phyloP scores from a whole-genome alignment of 306 rosid genomes.

The Acacia acuminata region DNA sequence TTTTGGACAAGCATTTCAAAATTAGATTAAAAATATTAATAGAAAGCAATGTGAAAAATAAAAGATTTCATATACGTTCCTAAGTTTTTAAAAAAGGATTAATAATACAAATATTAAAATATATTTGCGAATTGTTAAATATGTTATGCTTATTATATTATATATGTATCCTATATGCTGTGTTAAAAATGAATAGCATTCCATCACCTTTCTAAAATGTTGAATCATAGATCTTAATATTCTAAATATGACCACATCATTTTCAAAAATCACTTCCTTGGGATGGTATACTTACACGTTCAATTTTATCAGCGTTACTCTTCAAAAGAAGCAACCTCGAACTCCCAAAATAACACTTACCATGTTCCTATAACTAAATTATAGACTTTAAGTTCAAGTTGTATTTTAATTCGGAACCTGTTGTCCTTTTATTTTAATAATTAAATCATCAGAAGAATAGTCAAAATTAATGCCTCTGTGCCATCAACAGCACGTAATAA shows the following conservation, averaged over 20 bases:
- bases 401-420: not conserved
- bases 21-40: too few species aligned
- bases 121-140: not conserved
- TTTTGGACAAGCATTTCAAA: too few species aligned
- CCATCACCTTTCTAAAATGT: too few species aligned
- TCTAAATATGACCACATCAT: not conserved
- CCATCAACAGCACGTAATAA: conserved; percentile 1
- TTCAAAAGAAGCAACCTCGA: not conserved
- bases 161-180: too few species aligned
- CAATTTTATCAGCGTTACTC: not conserved
- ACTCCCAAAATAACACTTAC: not conserved
- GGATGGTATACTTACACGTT: not conserved
- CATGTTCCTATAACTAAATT: not conserved
- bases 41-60: too few species aligned
- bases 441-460: not conserved
- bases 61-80: not conserved
- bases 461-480: not conserved
- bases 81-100: not conserved
- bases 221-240: not conserved
- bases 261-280: not conserved
- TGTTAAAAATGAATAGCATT: too few species aligned
- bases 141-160: too few species aligned
- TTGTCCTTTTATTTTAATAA: not conserved
- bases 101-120: too few species aligned
- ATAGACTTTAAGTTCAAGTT: not conserved